These are phyloP conservation scores for Pythium aristosporum DNA, from an alignment of 352 stramenopile species.

Conservation along the genomic window DNA sequence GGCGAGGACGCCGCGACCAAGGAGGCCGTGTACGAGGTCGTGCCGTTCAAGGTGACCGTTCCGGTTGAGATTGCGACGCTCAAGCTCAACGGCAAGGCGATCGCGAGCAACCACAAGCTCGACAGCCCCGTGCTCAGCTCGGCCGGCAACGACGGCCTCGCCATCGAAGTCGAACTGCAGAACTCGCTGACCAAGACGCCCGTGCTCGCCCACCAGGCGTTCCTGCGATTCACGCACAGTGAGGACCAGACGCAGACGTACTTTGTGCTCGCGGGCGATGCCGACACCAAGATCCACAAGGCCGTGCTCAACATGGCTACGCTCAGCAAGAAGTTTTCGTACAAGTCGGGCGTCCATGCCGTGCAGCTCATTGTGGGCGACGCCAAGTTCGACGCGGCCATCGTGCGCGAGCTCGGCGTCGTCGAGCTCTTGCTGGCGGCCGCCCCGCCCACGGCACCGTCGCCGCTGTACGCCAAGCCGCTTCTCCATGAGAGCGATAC, in stretches of 20 bases:
- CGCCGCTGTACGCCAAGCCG: slow-evolving; percentile 85
- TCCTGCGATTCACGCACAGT: slow-evolving; percentile 69
- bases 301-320: slow-evolving; percentile 51
- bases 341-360: slow-evolving; percentile 68
- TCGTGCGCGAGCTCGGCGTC: slow-evolving; percentile 69
- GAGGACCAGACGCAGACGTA: slow-evolving; percentile 62
- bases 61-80: slow-evolving; percentile 55
- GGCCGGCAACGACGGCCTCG: slow-evolving; percentile 51
- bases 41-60: slow-evolving; percentile 77
- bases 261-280: slow-evolving; percentile 64
- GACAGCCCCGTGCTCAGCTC: slow-evolving; percentile 54
- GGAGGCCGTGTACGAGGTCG: slow-evolving; percentile 51
- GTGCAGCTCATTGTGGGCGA: slow-evolving; percentile 78
- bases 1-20: slow-evolving; percentile 41
- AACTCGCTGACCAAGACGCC: slow-evolving; percentile 52
- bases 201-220: slow-evolving; percentile 70
- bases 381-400: slow-evolving; percentile 64
- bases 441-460: slow-evolving; percentile 52
- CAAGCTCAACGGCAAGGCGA: slow-evolving; percentile 49
- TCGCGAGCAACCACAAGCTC: slow-evolving; percentile 58
- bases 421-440: slow-evolving; percentile 70
- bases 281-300: slow-evolving; percentile 34
- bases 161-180: slow-evolving; percentile 60
- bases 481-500: slow-evolving; percentile 88
- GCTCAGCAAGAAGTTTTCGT: slow-evolving; percentile 81